Conservation (phyloP, 352 stramenopile species). For the Phytophthora megakarya region DNA sequence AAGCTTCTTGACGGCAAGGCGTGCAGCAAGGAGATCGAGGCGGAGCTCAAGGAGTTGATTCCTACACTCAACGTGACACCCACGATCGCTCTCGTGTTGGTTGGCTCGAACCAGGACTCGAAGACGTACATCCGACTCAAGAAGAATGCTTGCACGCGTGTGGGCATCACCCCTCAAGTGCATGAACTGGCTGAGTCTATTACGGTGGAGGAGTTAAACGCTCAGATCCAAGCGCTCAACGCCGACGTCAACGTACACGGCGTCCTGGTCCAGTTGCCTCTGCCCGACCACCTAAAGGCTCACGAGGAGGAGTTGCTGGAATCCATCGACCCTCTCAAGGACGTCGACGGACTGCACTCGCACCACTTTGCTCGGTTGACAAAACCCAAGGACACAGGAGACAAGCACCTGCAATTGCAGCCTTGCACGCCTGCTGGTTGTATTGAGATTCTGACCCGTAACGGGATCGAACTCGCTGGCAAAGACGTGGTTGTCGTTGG, state of each 20-base stretch:
- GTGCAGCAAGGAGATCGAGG: conserved; percentile 83
- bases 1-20: conserved; percentile 81
- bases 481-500: conserved; percentile 98
- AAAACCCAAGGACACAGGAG: conserved; percentile 30
- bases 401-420: conserved; percentile 73
- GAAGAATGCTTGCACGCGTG: conserved; percentile 96
- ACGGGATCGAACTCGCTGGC: conserved; percentile 90
- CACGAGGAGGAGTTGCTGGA: conserved; percentile 93
- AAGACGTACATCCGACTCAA: conserved; percentile 98
- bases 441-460: conserved; percentile 62
- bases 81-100: conserved; percentile 94
- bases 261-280: conserved; percentile 94
- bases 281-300: conserved; percentile 56
- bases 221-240: conserved; percentile 87
- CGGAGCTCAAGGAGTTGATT: conserved; percentile 84
- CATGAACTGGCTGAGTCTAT: conserved; percentile 56
- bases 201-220: conserved; percentile 52
- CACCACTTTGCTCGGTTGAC: conserved; percentile 94
- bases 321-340: conserved; percentile 91
- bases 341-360: conserved; percentile 99
- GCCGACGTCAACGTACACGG: conserved; percentile 90
- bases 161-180: conserved; percentile 91
- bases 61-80: conserved; percentile 55
- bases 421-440: conserved; percentile 92
- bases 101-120: conserved; percentile 93